phyloP scores from a whole-genome alignment of 352 stramenopile species.

The Phytophthora ramorum region DNA sequence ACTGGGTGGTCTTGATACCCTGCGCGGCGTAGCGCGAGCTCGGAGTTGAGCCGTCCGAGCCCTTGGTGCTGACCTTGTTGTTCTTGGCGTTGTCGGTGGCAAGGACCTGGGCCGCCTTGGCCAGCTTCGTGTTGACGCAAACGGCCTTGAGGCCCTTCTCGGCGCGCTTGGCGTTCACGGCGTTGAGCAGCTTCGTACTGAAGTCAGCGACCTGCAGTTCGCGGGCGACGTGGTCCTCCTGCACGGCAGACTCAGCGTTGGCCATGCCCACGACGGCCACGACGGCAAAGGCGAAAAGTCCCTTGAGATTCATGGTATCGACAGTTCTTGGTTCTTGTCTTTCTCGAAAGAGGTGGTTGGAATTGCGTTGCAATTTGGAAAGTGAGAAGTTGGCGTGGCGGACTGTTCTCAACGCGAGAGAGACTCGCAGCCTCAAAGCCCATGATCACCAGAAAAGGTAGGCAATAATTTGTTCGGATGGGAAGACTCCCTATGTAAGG shows the following conservation, averaged over 20 bases:
- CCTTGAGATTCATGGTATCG: conserved; percentile 39
- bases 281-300: conserved; percentile 29
- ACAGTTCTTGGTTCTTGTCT: conserved; percentile 11
- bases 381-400: conserved; percentile 20
- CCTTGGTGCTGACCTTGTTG: conserved; percentile 39
- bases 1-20: conserved; percentile 24
- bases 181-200: conserved; percentile 37
- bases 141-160: conserved; percentile 39
- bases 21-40: conserved; percentile 33
- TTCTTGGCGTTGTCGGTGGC: conserved; percentile 34
- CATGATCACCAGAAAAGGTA: not conserved
- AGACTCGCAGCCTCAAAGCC: not conserved
- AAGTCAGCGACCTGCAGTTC: conserved; percentile 48
- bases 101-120: conserved; percentile 27
- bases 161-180: conserved; percentile 46
- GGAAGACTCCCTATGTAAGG: not conserved
- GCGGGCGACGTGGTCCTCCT: conserved; percentile 17
- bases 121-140: conserved; percentile 51
- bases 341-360: conserved; percentile 6
- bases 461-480: not conserved
- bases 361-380: conserved; percentile 11
- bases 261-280: conserved; percentile 26
- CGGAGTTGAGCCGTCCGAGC: conserved; percentile 37
- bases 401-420: no score
- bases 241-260: conserved; percentile 13